phyloP scores from a whole-genome alignment of 2,329 filamentous ascomycete species.

The Fusarium stilboides region DNA sequence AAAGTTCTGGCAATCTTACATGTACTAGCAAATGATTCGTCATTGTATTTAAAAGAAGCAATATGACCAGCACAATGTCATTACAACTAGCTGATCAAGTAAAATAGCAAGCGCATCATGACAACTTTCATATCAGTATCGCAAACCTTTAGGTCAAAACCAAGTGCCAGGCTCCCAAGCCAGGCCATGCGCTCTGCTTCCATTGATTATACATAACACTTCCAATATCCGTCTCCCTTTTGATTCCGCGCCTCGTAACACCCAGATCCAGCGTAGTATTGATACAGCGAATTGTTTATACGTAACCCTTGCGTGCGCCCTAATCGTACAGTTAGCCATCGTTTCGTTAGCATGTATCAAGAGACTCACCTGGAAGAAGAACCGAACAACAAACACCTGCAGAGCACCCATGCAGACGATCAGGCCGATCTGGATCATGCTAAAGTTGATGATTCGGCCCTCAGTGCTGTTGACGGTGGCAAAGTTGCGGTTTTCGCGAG shows the following conservation, averaged over 20 bases:
- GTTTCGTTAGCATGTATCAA: neutral
- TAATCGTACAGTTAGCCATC: slow-evolving; percentile 50
- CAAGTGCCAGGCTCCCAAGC: slow-evolving; percentile 31
- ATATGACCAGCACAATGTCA: slow-evolving; percentile 8
- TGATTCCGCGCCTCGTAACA: slow-evolving; percentile 53
- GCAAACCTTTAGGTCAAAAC: slow-evolving; percentile 28
- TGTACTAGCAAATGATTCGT: neutral
- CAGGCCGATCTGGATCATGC: slow-evolving; percentile 90
- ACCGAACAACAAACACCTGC: slow-evolving; percentile 96
- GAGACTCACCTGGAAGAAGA: slow-evolving; percentile 90
- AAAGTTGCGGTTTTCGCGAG: slow-evolving; percentile 98
- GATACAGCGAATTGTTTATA: slow-evolving; percentile 61
- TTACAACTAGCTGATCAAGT: slow-evolving; percentile 29
- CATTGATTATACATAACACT: slow-evolving; percentile 52
- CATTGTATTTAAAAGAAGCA: neutral
- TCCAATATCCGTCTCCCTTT: slow-evolving; percentile 49
- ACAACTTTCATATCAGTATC: slow-evolving; percentile 43
- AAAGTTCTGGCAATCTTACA: neutral
- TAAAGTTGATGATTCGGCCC: slow-evolving; percentile 96
- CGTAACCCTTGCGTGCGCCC: slow-evolving; percentile 79
- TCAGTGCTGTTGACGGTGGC: slow-evolving; percentile 98
- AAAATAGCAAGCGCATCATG: slow-evolving; percentile 42
- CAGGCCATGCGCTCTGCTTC: slow-evolving; percentile 40
- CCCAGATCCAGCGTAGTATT: slow-evolving; percentile 44
- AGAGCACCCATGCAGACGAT: slow-evolving; percentile 96